A percentile compares a stretch with the other conserved stretches of the same genome.
Evolutionary conservation across 345 rosid genomes (phyloP).

Genomic region (Lepidium sativum): DNA sequence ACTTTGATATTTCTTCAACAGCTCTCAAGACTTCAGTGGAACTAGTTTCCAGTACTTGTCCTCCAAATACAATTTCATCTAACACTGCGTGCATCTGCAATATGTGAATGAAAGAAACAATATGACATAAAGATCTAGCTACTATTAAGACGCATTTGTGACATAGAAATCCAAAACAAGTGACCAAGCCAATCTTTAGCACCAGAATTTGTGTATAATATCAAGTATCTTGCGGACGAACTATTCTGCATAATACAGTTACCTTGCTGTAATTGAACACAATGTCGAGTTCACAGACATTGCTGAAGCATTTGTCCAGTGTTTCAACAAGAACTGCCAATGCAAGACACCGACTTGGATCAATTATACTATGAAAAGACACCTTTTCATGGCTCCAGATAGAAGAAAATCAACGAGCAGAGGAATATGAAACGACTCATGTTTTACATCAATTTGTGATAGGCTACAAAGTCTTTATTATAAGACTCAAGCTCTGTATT

Average conservation of each 20-base stretch:
- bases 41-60: slow-evolving; percentile 90
- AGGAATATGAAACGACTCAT: background rate
- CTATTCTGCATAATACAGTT: background rate
- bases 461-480: background rate
- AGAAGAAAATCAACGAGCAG: background rate
- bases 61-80: slow-evolving; percentile 87
- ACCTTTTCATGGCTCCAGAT: background rate
- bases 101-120: background rate
- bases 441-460: background rate
- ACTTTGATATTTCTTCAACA: slow-evolving; percentile 86
- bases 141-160: background rate
- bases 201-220: background rate
- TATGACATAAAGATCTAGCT: background rate
- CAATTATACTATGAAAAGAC: background rate
- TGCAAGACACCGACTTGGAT: slow-evolving; percentile 15
- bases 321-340: slow-evolving; percentile 90
- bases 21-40: slow-evolving; percentile 71
- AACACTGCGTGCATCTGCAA: slow-evolving; percentile 71
- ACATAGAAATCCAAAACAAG: background rate
- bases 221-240: background rate
- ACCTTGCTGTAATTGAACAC: slow-evolving; percentile 92
- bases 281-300: slow-evolving; percentile 88
- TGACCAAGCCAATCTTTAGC: background rate
- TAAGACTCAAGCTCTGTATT: background rate
- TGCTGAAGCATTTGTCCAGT: slow-evolving; percentile 94